Evolutionary conservation across 306 rosid genomes (phyloP).

Genomic region (Castanospermum australe): DNA sequence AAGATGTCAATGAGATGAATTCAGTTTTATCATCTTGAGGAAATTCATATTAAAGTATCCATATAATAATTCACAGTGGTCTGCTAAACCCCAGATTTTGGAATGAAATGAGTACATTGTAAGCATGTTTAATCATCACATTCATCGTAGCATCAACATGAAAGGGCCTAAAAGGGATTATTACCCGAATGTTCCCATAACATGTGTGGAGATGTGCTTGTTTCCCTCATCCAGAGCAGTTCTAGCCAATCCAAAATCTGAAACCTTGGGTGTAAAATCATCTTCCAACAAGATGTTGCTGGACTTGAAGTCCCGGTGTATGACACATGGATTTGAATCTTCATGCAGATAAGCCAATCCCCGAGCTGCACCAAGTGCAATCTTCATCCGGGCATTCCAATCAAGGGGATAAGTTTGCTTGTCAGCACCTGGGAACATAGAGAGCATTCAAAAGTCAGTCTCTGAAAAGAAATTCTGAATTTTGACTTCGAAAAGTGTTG

Average conservation of each 20-base stretch:
- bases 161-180: background rate
- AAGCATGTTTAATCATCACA: constrained; percentile 24
- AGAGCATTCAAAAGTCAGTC: constrained; percentile 14
- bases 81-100: background rate
- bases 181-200: constrained; percentile 99
- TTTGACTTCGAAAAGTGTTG: constrained; percentile 12
- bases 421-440: constrained; percentile 64
- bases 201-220: constrained; percentile 95
- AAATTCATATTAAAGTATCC: constrained; percentile 11
- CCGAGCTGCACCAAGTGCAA: constrained; percentile 95
- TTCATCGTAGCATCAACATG: constrained; percentile 12
- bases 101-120: background rate
- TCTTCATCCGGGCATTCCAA: constrained; percentile 88
- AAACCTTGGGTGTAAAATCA: constrained; percentile 89
- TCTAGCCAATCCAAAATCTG: constrained; percentile 98
- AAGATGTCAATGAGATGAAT: constrained; percentile 14
- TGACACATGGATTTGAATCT: constrained; percentile 95
- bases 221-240: constrained; percentile 84
- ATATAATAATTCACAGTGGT: background rate
- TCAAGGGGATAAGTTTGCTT: constrained; percentile 78
- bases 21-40: constrained; percentile 10
- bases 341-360: constrained; percentile 94
- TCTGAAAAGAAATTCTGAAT: background rate
- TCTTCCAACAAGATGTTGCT: constrained; percentile 91
- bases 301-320: constrained; percentile 93